phyloP scores from a whole-genome alignment of 257 asterid species.

The Thymus mandschuricus region DNA sequence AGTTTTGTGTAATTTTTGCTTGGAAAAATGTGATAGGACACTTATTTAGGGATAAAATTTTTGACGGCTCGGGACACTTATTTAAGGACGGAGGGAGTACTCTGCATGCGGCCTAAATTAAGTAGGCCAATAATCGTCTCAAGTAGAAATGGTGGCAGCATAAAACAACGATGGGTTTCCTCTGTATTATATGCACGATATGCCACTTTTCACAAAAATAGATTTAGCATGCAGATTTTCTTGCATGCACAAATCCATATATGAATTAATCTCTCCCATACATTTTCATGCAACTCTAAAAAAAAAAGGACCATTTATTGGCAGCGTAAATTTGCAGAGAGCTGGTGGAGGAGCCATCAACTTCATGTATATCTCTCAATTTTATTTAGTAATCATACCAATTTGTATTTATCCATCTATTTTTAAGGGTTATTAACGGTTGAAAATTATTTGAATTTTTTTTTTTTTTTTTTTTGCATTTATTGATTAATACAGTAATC shows the following conservation, averaged over 20 bases:
- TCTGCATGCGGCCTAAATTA: neutral
- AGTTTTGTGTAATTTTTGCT: too few relatives aligned
- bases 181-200: constrained; percentile 28
- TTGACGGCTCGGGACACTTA: too few relatives aligned
- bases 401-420: too few relatives aligned
- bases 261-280: constrained; percentile 11
- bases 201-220: constrained; percentile 31
- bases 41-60: too few relatives aligned
- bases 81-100: too few relatives aligned
- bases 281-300: constrained; percentile 27
- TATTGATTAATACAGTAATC: too few relatives aligned
- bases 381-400: neutral
- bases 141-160: constrained; percentile 21
- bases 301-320: constrained; percentile 20
- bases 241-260: constrained; percentile 36
- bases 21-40: too few relatives aligned
- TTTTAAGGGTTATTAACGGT: too few relatives aligned
- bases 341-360: neutral
- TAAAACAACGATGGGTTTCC: constrained; percentile 13
- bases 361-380: neutral
- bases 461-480: too few relatives aligned
- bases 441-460: too few relatives aligned
- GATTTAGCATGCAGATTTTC: constrained; percentile 18
- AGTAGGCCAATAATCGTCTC: constrained; percentile 7
- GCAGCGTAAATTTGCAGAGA: neutral